phyloP scores from a whole-genome alignment of 1,284 basidiomycete species.

The Ceratobasidium theobromae region DNA sequence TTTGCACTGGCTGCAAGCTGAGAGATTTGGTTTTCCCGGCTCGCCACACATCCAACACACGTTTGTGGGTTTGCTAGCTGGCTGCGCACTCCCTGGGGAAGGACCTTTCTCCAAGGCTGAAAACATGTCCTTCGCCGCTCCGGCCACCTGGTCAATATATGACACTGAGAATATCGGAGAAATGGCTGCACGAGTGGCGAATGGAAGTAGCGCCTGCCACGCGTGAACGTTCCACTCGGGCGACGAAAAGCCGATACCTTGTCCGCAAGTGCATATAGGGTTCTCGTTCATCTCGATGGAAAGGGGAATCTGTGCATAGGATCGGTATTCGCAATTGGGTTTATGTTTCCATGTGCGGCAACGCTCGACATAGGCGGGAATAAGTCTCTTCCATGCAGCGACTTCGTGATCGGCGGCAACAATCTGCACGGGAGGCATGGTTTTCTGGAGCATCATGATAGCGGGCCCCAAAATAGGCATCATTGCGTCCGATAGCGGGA shows the following conservation, averaged over 20 bases:
- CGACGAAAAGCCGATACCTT: background rate
- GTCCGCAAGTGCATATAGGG: constrained; percentile 17
- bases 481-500: background rate
- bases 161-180: background rate
- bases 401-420: background rate
- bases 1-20: constrained; percentile 8
- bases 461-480: background rate
- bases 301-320: constrained; percentile 4
- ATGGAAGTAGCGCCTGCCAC: constrained; percentile 3
- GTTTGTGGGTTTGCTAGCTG: background rate
- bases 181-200: constrained; percentile 11
- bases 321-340: background rate
- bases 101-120: background rate
- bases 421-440: background rate
- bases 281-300: background rate
- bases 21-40: background rate
- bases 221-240: background rate
- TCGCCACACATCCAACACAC: constrained; percentile 6
- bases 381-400: constrained; percentile 17
- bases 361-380: constrained; percentile 21
- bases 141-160: background rate
- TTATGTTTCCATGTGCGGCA: constrained; percentile 18
- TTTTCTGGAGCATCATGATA: background rate
- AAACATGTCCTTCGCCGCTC: background rate
- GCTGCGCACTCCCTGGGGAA: background rate